Conservation (phyloP, 768 basidiomycete species). For the Lepiota brunneoincarnata region DNA sequence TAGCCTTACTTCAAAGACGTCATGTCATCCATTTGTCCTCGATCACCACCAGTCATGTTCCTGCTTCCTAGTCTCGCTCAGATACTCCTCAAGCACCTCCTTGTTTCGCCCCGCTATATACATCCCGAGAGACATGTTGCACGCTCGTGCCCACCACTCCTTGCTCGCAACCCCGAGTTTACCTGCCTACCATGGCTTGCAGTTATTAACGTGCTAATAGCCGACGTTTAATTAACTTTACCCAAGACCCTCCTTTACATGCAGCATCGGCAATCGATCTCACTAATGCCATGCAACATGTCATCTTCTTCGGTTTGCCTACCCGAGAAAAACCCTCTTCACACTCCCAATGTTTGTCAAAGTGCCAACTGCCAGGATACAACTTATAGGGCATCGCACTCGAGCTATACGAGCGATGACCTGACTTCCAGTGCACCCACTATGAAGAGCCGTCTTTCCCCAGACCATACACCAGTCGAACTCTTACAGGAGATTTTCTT, state of each 20-base stretch:
- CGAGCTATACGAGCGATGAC: background rate
- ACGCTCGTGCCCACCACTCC: slow-evolving; percentile 8
- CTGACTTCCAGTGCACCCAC: background rate
- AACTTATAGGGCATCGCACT: slow-evolving; percentile 4
- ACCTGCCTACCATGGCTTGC: background rate
- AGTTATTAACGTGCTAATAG: background rate
- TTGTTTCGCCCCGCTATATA: background rate
- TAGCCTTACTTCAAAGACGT: slow-evolving; percentile 1
- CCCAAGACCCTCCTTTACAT: slow-evolving; percentile 10
- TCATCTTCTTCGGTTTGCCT: slow-evolving; percentile 8
- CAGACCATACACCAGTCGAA: slow-evolving; percentile 5
- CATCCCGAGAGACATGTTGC: slow-evolving; percentile 5
- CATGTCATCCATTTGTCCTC: background rate
- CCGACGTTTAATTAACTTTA: slow-evolving; percentile 5
- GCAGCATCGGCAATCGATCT: slow-evolving; percentile 6
- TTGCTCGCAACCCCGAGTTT: slow-evolving; percentile 4
- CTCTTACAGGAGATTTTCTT: slow-evolving; percentile 14
- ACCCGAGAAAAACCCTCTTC: slow-evolving; percentile 5
- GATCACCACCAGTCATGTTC: background rate
- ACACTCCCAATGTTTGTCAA: slow-evolving; percentile 4
- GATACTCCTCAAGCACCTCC: background rate
- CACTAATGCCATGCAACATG: slow-evolving; percentile 3
- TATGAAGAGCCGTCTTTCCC: background rate
- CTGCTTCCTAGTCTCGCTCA: background rate
- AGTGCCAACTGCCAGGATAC: background rate